phyloP scores from a whole-genome alignment of 441 rosid species.

The Melastoma candidum region DNA sequence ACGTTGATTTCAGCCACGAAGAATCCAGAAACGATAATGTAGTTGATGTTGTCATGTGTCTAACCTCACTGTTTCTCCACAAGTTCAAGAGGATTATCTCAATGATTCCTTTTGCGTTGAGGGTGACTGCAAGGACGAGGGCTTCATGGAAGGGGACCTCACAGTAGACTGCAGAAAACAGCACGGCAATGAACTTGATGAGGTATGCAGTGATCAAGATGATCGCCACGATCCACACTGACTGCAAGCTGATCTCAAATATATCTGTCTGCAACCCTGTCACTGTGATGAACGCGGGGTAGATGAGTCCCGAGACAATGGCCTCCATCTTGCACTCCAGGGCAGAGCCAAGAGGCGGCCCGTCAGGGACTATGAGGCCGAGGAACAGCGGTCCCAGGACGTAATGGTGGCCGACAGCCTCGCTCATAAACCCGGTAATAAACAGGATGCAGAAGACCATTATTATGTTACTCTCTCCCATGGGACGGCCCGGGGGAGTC shows the following conservation, averaged over 20 bases:
- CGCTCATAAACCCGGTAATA: slow-evolving; percentile 11
- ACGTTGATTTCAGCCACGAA: too few species aligned
- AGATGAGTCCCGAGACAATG: slow-evolving; percentile 17
- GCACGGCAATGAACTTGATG: background rate
- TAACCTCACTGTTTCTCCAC: slow-evolving; percentile 14
- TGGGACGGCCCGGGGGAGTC: slow-evolving; percentile 13
- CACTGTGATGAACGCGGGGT: slow-evolving; percentile 25
- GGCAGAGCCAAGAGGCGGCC: slow-evolving; percentile 31
- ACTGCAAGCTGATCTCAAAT: slow-evolving; percentile 2
- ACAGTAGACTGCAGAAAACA: too few species aligned
- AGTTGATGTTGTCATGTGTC: background rate
- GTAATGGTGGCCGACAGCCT: slow-evolving; percentile 30
- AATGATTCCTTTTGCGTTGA: slow-evolving; percentile 28
- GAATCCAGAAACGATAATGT: too few species aligned
- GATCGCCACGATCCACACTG: slow-evolving; percentile 4
- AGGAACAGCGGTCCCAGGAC: slow-evolving; percentile 21
- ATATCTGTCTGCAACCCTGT: slow-evolving; percentile 23
- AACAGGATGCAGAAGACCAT: slow-evolving; percentile 11
- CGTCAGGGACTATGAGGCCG: slow-evolving; percentile 29
- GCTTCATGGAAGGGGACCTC: too few species aligned
- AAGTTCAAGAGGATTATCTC: slow-evolving; percentile 18
- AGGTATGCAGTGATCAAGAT: background rate
- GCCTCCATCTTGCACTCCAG: slow-evolving; percentile 20
- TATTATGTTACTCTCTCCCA: slow-evolving; percentile 14
- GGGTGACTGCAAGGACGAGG: slow-evolving; percentile 8